Conservation (phyloP, 768 basidiomycete genomes). For the Boletellus ananiceps region DNA sequence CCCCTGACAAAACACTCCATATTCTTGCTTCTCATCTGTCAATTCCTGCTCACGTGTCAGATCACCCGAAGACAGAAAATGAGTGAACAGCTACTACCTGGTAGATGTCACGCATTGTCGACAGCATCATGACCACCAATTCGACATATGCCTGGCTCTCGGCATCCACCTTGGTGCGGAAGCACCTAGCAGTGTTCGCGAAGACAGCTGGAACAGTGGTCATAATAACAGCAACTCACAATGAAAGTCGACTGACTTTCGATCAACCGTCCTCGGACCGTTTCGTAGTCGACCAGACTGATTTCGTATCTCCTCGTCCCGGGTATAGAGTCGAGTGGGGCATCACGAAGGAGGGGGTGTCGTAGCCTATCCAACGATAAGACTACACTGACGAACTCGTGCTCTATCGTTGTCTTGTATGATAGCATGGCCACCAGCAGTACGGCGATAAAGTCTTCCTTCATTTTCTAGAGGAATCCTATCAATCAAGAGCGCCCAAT, state of each 20-base stretch:
- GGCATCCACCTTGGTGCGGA: constrained; percentile 30
- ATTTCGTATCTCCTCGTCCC: constrained; percentile 29
- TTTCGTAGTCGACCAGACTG: constrained; percentile 27
- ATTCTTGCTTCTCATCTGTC: constrained; percentile 23
- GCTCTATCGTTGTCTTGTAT: constrained; percentile 46
- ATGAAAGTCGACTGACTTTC: constrained; percentile 29
- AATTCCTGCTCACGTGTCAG: constrained; percentile 12
- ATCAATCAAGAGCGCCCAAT: not conserved
- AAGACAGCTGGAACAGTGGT: constrained; percentile 40
- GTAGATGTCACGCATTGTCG: constrained; percentile 46
- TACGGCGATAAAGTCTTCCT: constrained; percentile 49
- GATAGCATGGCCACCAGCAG: constrained; percentile 52
- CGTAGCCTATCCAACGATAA: constrained; percentile 52
- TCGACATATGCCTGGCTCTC: constrained; percentile 39
- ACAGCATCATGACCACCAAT: constrained; percentile 43
- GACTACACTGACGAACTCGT: constrained; percentile 53
- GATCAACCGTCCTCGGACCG: constrained; percentile 36
- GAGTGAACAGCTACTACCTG: constrained; percentile 33
- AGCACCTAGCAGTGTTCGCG: constrained; percentile 36
- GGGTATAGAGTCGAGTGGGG: constrained; percentile 26
- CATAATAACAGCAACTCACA: constrained; percentile 6
- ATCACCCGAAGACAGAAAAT: not conserved
- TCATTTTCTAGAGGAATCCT: constrained; percentile 34
- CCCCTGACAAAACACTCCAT: constrained; percentile 33
- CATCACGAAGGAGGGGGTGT: constrained; percentile 45